Percentiles rank a stretch among this genome's conserved stretches.
These are phyloP conservation scores for Neofusicoccum kwambonambiense DNA, from an alignment of 2,329 filamentous ascomycete species.

Conservation along the genomic window DNA sequence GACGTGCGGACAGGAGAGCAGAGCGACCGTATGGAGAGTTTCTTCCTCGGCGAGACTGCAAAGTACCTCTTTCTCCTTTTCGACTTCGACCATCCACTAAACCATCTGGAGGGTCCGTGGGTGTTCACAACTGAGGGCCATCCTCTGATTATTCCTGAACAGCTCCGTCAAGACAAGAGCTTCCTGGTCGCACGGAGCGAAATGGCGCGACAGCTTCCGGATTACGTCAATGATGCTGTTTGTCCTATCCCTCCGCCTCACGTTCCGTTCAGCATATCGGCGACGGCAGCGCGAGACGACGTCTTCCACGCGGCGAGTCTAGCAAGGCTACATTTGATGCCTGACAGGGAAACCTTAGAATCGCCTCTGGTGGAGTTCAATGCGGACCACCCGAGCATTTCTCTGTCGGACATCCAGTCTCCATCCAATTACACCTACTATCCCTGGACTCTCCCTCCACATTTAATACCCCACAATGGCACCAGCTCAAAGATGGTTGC, in stretches of 20 bases:
- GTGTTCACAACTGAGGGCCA: constrained; percentile 98
- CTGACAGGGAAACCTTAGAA: constrained; percentile 57
- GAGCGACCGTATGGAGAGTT: constrained; percentile 96
- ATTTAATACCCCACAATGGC: constrained; percentile 72
- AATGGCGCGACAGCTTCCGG: background rate
- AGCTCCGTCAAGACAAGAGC: constrained; percentile 27
- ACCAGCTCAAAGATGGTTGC: constrained; percentile 71
- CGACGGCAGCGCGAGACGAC: constrained; percentile 74
- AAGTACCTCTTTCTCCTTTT: constrained; percentile 96
- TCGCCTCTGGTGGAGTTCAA: constrained; percentile 56
- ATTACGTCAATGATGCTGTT: constrained; percentile 35
- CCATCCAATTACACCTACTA: constrained; percentile 81
- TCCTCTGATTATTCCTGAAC: constrained; percentile 75
- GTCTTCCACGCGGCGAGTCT: constrained; percentile 87
- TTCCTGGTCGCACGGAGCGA: background rate
- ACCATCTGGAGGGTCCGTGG: constrained; percentile 79
- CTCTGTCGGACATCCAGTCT: constrained; percentile 54
- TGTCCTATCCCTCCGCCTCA: constrained; percentile 65
- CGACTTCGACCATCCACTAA: constrained; percentile 80
- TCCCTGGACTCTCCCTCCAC: constrained; percentile 84
- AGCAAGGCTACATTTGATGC: constrained; percentile 76
- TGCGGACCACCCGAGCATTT: constrained; percentile 55
- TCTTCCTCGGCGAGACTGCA: constrained; percentile 93
- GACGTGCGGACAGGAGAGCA: constrained; percentile 68
- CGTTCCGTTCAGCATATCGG: constrained; percentile 71